Conservation (phyloP, 2,329 filamentous ascomycete genomes). For the Neopestalotiopsis sp. region DNA sequence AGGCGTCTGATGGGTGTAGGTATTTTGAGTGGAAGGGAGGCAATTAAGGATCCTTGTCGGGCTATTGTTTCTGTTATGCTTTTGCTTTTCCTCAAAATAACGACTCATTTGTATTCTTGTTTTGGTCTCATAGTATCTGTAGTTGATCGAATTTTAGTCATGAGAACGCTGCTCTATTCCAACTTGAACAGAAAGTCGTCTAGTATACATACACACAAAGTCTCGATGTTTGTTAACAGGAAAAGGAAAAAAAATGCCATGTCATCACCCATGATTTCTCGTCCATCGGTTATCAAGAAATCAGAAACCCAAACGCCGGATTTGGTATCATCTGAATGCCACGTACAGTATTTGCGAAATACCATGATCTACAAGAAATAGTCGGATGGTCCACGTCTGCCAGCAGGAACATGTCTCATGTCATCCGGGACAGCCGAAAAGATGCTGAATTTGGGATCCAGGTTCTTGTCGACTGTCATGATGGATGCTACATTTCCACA, state of each 20-base stretch:
- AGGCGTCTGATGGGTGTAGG: background rate
- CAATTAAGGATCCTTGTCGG: background rate
- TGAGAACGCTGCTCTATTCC: background rate
- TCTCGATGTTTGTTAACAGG: background rate
- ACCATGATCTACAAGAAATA: conserved; percentile 65
- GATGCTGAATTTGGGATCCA: conserved; percentile 91
- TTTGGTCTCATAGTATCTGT: background rate
- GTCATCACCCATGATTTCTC: conserved; percentile 2
- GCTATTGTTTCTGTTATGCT: background rate
- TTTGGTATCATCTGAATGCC: conserved; percentile 19
- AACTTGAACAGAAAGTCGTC: background rate
- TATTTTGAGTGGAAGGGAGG: conserved; percentile 8
- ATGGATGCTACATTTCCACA: conserved; percentile 98
- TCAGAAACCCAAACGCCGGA: conserved; percentile 5
- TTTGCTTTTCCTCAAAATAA: background rate
- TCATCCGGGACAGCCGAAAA: conserved; percentile 90
- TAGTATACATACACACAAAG: background rate
- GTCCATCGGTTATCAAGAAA: background rate
- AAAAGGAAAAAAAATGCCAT: background rate
- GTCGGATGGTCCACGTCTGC: conserved; percentile 69
- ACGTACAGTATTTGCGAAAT: conserved; percentile 9
- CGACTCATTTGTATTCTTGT: background rate
- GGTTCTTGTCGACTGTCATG: conserved; percentile 85
- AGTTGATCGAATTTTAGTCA: background rate
- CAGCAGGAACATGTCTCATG: conserved; percentile 78